Evolutionary conservation across 257 asterid genomes (phyloP).

Genomic region (Galeopsis tetrahit): DNA sequence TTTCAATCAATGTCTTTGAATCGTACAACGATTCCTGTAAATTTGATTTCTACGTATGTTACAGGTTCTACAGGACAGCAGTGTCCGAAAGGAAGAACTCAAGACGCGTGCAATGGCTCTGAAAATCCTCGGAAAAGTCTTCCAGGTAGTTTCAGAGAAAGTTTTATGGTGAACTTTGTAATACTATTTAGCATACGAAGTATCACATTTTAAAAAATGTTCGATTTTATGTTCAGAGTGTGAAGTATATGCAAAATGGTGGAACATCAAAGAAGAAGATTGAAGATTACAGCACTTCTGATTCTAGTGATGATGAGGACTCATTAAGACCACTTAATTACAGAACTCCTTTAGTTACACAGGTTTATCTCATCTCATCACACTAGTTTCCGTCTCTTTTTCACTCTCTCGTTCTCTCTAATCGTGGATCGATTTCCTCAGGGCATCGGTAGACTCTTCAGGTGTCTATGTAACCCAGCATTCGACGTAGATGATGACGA

Average conservation of each 20-base stretch:
- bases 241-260: constrained; percentile 47
- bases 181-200: too few relatives aligned
- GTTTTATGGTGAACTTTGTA: too few relatives aligned
- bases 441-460: constrained; percentile 90
- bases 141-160: constrained; percentile 46
- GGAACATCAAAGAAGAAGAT: constrained; percentile 69
- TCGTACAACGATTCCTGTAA: not conserved
- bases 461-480: constrained; percentile 89
- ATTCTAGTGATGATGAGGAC: constrained; percentile 85
- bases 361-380: constrained; percentile 46
- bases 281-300: constrained; percentile 72
- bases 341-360: constrained; percentile 84
- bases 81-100: constrained; percentile 59
- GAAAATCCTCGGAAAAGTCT: constrained; percentile 71
- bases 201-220: too few relatives aligned
- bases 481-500: constrained; percentile 87
- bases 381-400: not conserved
- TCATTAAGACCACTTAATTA: constrained; percentile 62
- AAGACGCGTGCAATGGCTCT: constrained; percentile 69
- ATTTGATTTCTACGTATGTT: not conserved
- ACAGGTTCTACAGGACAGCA: constrained; percentile 79
- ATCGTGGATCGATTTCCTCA: constrained; percentile 31
- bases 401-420: constrained; percentile 26
- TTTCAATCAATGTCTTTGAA: too few relatives aligned
- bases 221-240: constrained; percentile 42